phyloP scores from a whole-genome alignment of 2,329 filamentous ascomycete genomes.

The Moelleriella libera region DNA sequence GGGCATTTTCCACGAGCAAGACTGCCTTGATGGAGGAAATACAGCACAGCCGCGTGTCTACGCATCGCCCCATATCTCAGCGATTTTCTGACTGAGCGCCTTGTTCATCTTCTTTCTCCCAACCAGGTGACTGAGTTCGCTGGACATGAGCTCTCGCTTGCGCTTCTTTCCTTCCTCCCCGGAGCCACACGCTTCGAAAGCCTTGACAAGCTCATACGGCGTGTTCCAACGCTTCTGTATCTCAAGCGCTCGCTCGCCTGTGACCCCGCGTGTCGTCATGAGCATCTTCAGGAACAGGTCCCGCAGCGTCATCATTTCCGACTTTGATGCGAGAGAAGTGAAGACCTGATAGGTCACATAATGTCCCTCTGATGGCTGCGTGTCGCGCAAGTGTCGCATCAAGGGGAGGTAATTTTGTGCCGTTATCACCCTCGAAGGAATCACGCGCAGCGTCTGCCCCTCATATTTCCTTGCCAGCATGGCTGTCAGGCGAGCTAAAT shows the following conservation, averaged over 20 bases:
- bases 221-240: conserved; percentile 71
- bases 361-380: conserved; percentile 34
- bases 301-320: conserved; percentile 55
- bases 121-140: conserved; percentile 40
- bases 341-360: conserved; percentile 60
- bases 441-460: conserved; percentile 39
- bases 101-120: conserved; percentile 57
- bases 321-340: conserved; percentile 59
- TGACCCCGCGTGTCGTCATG: conserved; percentile 65
- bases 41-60: conserved; percentile 10
- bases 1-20: not conserved
- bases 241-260: conserved; percentile 64
- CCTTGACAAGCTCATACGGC: conserved; percentile 56
- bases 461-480: conserved; percentile 54
- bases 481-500: conserved; percentile 58
- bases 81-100: conserved; percentile 52
- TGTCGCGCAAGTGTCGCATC: conserved; percentile 41
- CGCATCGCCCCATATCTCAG: conserved; percentile 54
- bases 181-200: conserved; percentile 42
- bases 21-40: not conserved
- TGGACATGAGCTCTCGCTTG: conserved; percentile 45
- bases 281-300: conserved; percentile 76
- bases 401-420: conserved; percentile 51
- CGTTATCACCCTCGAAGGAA: conserved; percentile 51
- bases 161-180: conserved; percentile 37